Percentiles rank a stretch among this genome's conserved stretches.
Conservation (phyloP, 441 rosid species). For the Jatropha podagrica region DNA sequence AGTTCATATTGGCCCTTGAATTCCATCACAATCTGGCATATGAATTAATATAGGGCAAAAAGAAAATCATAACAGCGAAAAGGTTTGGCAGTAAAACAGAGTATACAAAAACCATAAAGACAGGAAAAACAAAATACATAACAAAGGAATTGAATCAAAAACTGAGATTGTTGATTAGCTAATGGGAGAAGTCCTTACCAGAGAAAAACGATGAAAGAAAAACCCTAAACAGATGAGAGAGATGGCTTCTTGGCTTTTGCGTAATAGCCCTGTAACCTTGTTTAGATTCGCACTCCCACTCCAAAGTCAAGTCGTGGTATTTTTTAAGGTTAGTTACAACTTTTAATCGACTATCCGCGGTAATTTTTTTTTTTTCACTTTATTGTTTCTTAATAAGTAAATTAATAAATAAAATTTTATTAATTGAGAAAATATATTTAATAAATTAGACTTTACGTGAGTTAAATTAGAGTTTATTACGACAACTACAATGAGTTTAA, state of each 20-base stretch:
- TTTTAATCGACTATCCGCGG: not conserved
- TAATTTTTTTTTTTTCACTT: not conserved
- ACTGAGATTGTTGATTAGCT: not conserved
- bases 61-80: not conserved
- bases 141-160: not conserved
- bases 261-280: too few relatives aligned
- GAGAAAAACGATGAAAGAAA: not conserved
- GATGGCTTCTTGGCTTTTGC: not conserved
- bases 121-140: not conserved
- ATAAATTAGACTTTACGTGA: too few relatives aligned
- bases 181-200: not conserved
- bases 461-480: too few relatives aligned
- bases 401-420: too few relatives aligned
- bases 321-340: not conserved
- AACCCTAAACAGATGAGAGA: constrained; percentile 15
- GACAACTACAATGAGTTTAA: too few relatives aligned
- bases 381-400: too few relatives aligned
- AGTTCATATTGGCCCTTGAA: not conserved
- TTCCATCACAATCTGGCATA: not conserved
- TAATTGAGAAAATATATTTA: too few relatives aligned
- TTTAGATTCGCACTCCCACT: not conserved
- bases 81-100: not conserved
- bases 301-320: not conserved
- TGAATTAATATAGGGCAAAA: not conserved
- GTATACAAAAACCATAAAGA: not conserved